Conservation (phyloP, 768 basidiomycete species). For the Tulasnella sp. region DNA sequence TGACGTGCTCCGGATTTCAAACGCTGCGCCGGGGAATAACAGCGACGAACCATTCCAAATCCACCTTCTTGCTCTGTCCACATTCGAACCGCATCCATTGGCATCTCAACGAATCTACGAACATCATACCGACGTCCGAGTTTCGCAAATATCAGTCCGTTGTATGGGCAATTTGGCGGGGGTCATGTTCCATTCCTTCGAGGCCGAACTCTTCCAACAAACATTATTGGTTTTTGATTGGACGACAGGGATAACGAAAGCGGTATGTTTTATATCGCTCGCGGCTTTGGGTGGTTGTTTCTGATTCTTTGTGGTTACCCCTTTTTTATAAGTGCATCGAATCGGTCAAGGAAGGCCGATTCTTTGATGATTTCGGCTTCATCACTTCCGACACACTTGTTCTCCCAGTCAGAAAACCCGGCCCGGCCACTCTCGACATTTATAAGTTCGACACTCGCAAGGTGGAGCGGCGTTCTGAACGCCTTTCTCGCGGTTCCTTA, state of each 20-base stretch:
- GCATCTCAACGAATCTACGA: conserved; percentile 12
- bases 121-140: neutral
- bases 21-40: neutral
- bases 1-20: conserved; percentile 3
- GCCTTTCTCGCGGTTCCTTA: conserved; percentile 4
- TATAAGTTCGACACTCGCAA: conserved; percentile 14
- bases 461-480: conserved; percentile 7
- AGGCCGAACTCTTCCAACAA: conserved; percentile 11
- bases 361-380: conserved; percentile 18
- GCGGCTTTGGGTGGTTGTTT: neutral
- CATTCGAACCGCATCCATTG: conserved; percentile 6
- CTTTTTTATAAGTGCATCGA: conserved; percentile 12
- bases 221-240: conserved; percentile 14
- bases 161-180: conserved; percentile 14
- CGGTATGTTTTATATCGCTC: neutral
- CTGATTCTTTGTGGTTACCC: neutral
- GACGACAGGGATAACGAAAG: conserved; percentile 11
- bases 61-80: conserved; percentile 15
- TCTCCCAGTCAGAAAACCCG: conserved; percentile 12
- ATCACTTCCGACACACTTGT: conserved; percentile 9
- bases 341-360: conserved; percentile 10
- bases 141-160: conserved; percentile 14
- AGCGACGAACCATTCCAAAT: conserved; percentile 16
- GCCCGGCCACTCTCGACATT: conserved; percentile 10
- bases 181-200: conserved; percentile 16